Evolutionary conservation across 176 grass and related monocot species (phyloP), one percentile per base, ranked within the genome.

Genomic region (Zoysia japonica): DNA sequence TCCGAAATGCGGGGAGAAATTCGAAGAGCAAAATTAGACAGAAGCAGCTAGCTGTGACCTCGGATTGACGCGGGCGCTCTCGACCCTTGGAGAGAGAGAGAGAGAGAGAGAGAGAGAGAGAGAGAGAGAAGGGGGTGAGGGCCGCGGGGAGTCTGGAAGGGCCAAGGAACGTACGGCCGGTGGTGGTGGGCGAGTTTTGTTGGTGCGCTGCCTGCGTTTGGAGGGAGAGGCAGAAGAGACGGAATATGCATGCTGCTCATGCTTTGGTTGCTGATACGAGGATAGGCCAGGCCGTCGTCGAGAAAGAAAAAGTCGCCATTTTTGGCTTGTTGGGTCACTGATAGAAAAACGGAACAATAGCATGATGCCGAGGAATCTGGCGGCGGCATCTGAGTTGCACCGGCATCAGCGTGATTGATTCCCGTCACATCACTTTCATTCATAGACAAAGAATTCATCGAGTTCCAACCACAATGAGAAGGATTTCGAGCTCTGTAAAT

Each of bases 171-270:
- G 76, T 67, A 43, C 68, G 2, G 79, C 14, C 37, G 54, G 61
- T 43, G 54, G 61, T 36, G 36, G 59, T 43, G 37, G 78, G 66
- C 39, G 50, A 71, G 68, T 66, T 71, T 73, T 80, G 72, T 28
- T 28, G 28, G 28, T 28, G 28, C 28, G 28, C 28, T 28, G 28
- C 28, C 61, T 49, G 48, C 3, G 15, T 19, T 39, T 8, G 78
- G 69, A 48, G 35, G 50, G 45, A 37, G 74, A 9, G 14, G 71
- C 5, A 6, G 72, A 39, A 3, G 36, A 53, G 14, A 54, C 44
- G 62, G 87, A 76, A 89, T 85, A 85, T 81, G 65, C 77, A 81
- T 81, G 65, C 77, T 57, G 15, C 16, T 17, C 71, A 6, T 37
- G 39, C 5, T 48, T 43, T 39, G 73, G 39, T 61, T 83, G 13